Evolutionary conservation across 345 rosid genomes (phyloP).

Genomic region (Eutrema yunnanense): DNA sequence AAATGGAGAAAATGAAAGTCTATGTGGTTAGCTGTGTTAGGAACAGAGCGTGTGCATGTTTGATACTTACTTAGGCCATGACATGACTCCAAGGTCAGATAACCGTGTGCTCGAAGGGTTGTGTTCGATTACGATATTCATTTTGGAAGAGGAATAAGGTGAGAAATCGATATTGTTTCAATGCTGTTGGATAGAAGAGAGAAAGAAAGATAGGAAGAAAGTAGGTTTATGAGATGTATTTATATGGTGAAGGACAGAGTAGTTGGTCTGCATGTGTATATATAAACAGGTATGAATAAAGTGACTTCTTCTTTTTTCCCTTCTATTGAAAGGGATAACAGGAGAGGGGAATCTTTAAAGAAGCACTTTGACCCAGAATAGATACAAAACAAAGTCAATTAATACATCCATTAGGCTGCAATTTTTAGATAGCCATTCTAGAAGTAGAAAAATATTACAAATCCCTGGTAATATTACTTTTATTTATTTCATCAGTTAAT

Average conservation of each 20-base stretch:
- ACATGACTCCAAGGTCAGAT: constrained; percentile 34
- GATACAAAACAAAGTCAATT: constrained; percentile 27
- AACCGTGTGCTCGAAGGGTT: constrained; percentile 27
- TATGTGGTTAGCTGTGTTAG: background rate
- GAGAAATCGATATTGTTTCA: background rate
- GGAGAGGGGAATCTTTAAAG: constrained; percentile 28
- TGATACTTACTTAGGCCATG: constrained; percentile 37
- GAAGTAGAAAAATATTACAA: constrained; percentile 12
- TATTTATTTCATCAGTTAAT: background rate
- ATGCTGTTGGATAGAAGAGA: constrained; percentile 14
- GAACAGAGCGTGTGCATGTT: background rate
- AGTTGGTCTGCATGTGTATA: constrained; percentile 23
- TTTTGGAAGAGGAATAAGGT: constrained; percentile 10
- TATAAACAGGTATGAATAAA: constrained; percentile 26
- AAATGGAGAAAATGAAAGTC: background rate
- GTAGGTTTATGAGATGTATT: constrained; percentile 24
- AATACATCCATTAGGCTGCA: constrained; percentile 17
- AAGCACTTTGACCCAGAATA: constrained; percentile 24
- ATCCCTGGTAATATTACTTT: background rate
- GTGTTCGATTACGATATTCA: constrained; percentile 25
- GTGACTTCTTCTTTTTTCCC: constrained; percentile 16
- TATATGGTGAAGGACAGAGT: constrained; percentile 23
- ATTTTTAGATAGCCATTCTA: background rate
- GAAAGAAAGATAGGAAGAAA: constrained; percentile 18
- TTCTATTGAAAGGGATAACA: constrained; percentile 13